A percentile compares a stretch with the other conserved stretches of the same genome.
Conservation (phyloP, 2,329 filamentous ascomycete species). For the Xylaria sp. region DNA sequence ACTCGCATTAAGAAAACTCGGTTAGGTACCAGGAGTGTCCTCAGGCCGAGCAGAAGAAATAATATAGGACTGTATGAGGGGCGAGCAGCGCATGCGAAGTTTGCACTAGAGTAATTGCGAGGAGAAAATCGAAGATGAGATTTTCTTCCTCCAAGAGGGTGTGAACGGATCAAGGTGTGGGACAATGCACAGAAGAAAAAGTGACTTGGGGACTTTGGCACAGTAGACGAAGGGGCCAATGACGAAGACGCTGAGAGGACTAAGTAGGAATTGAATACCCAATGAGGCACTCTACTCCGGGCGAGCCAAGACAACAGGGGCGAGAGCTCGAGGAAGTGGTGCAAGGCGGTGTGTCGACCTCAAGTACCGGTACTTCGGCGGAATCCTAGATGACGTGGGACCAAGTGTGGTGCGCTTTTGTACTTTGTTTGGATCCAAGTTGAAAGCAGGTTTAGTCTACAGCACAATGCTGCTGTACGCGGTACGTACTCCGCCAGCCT, state of each 20-base stretch:
- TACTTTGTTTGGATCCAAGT: constrained; percentile 32
- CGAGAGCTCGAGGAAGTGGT: constrained; percentile 41
- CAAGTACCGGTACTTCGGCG: constrained; percentile 42
- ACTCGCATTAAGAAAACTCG: constrained; percentile 36
- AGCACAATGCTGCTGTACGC: constrained; percentile 33
- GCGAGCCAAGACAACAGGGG: constrained; percentile 54
- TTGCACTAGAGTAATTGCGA: constrained; percentile 46
- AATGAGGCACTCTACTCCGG: constrained; percentile 61
- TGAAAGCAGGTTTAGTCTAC: constrained; percentile 36
- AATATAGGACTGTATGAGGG: constrained; percentile 17
- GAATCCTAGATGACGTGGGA: constrained; percentile 35
- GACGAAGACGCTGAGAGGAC: constrained; percentile 50
- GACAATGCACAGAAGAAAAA: constrained; percentile 64
- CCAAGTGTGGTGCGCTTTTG: constrained; percentile 16
- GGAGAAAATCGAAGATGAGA: constrained; percentile 46
- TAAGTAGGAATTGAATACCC: constrained; percentile 59
- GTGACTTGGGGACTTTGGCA: constrained; percentile 57
- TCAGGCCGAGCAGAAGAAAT: constrained; percentile 31
- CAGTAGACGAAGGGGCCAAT: constrained; percentile 66
- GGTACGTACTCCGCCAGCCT: constrained; percentile 19
- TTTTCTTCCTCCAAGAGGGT: constrained; percentile 41
- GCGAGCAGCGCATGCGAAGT: constrained; percentile 42
- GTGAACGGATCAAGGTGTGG: constrained; percentile 53
- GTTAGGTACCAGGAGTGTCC: constrained; percentile 31
- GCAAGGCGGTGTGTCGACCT: constrained; percentile 49